Conservation (phyloP, 2,329 filamentous ascomycete genomes). For the Diaporthe eres region DNA sequence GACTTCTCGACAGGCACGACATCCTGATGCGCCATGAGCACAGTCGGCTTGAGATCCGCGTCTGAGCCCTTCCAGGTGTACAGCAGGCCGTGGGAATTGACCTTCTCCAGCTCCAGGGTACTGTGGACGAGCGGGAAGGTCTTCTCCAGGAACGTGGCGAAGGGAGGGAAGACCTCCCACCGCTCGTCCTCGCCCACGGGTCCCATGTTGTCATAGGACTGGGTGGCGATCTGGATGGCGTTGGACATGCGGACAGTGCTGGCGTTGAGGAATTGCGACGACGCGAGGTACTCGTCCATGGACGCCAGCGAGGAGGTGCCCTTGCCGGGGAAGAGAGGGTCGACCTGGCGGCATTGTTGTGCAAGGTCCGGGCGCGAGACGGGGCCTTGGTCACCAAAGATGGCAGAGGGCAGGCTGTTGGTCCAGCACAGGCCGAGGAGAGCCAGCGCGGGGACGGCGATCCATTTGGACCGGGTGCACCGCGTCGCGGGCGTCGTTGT, state of each 20-base stretch:
- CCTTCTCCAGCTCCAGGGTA: slow-evolving; percentile 63
- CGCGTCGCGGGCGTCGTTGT: not conserved
- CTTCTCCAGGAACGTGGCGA: slow-evolving; percentile 63
- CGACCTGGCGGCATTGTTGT: slow-evolving; percentile 52
- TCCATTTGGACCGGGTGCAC: slow-evolving; percentile 32
- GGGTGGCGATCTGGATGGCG: slow-evolving; percentile 67
- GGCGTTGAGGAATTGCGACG: slow-evolving; percentile 51
- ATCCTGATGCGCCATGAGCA: slow-evolving; percentile 76
- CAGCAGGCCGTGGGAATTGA: slow-evolving; percentile 72
- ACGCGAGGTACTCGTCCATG: slow-evolving; percentile 52
- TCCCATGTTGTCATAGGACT: slow-evolving; percentile 69
- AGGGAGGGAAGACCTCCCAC: slow-evolving; percentile 70
- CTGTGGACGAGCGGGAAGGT: slow-evolving; percentile 68
- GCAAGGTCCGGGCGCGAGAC: not conserved
- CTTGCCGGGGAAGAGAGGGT: slow-evolving; percentile 50
- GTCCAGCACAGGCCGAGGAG: slow-evolving; percentile 36
- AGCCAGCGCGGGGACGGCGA: slow-evolving; percentile 25
- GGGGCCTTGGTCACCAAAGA: slow-evolving; percentile 23
- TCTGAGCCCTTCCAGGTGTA: slow-evolving; percentile 71
- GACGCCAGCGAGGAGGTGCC: slow-evolving; percentile 47
- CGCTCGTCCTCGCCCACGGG: slow-evolving; percentile 67
- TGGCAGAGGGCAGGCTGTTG: slow-evolving; percentile 3
- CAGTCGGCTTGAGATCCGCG: slow-evolving; percentile 64
- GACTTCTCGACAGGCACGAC: slow-evolving; percentile 71
- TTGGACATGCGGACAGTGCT: slow-evolving; percentile 55